phyloP scores from a whole-genome alignment of 306 rosid genomes.

The Albizia julibrissin region DNA sequence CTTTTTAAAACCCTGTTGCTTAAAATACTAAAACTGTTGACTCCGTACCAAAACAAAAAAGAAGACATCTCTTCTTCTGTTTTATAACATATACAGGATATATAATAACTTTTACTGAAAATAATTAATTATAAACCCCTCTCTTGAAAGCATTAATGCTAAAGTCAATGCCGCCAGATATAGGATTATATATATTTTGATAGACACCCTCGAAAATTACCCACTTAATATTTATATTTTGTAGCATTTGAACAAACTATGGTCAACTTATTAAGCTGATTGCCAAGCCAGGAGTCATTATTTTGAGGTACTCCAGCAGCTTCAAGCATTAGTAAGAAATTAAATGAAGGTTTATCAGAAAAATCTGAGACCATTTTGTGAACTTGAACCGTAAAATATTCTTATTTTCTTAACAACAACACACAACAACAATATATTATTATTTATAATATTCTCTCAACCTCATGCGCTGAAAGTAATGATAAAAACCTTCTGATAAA shows the following conservation, averaged over 20 bases:
- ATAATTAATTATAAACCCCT: neutral
- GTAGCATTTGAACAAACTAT: too few species aligned
- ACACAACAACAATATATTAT: neutral
- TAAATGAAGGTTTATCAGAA: too few species aligned
- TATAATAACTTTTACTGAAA: neutral
- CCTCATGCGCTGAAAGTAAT: conserved; percentile 35
- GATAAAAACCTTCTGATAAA: conserved; percentile 27
- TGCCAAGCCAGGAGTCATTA: too few species aligned
- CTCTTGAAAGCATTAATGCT: neutral
- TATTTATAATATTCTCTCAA: neutral
- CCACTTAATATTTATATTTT: neutral
- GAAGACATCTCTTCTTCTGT: neutral
- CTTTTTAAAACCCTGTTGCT: neutral
- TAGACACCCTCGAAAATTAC: neutral
- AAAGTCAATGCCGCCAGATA: conserved; percentile 11
- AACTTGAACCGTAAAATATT: neutral
- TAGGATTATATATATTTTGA: neutral
- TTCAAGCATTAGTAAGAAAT: too few species aligned
- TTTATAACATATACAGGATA: neutral
- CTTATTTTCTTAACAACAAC: too few species aligned
- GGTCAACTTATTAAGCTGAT: too few species aligned
- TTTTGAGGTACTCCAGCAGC: too few species aligned
- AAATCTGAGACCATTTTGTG: neutral
- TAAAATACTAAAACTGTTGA: conserved; percentile 21
- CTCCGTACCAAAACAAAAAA: neutral